phyloP scores from a whole-genome alignment of 225 moss, liverwort and hornwort genomes.

The Thuidium tamariscinum region DNA sequence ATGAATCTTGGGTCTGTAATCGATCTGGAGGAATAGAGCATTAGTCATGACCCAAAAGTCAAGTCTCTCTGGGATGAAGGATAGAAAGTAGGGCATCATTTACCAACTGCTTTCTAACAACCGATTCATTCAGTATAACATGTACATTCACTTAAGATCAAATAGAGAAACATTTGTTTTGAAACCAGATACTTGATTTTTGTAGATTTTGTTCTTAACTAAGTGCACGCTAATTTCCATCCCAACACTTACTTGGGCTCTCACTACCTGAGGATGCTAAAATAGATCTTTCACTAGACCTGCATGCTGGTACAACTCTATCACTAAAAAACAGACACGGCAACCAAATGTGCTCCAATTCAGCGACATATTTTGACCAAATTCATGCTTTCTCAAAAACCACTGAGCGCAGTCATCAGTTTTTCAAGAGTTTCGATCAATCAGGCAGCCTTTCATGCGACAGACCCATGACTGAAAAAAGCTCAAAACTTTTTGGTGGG shows the following conservation, averaged over 20 bases:
- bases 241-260: no score
- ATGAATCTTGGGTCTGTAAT: not conserved
- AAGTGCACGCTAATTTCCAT: not conserved
- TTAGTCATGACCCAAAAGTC: not conserved
- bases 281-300: not conserved
- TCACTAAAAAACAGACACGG: not conserved
- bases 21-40: not conserved
- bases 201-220: not conserved
- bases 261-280: no score
- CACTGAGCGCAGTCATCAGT: no score
- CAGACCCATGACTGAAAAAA: not conserved
- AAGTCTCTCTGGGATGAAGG: not conserved
- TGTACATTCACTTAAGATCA: not conserved
- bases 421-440: not conserved
- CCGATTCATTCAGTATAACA: not conserved
- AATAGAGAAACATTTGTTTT: no score
- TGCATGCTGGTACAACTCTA: not conserved
- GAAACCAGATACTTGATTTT: no score
- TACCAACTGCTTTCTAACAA: not conserved
- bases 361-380: not conserved
- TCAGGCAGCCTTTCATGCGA: not conserved
- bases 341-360: not conserved
- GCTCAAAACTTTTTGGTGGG: not conserved
- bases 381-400: not conserved
- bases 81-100: not conserved